Base-by-base conservation (phyloP, 73 alveolate genomes). In the Urostyla sp. region DNA sequence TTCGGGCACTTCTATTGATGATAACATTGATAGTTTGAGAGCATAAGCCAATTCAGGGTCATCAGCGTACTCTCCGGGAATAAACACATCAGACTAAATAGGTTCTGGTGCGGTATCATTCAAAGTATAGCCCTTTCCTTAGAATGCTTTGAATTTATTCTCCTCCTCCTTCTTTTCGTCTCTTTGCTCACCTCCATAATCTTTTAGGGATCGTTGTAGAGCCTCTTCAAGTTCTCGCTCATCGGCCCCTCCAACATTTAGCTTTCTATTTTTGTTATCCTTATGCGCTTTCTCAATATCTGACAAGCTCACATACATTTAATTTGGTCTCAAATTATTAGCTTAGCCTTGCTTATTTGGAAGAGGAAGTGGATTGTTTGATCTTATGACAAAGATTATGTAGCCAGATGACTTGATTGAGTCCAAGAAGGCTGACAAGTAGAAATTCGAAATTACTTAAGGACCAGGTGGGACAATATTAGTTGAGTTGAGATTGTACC, bases 401-500 rank as follows among this genome's bases (percentile, higher is more conserved):
- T 93, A 94, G 8, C 98, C 98, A 11, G 78, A 72, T 23, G 81
- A 89, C 81, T 90, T 88, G 1, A 96, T 92, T 24, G 95, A 85
- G 77, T 79, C 88, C 20, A 96, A 66, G 67, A 96, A 90, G 0
- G 98, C 98, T 50, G 92, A 76, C 43, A 96, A 66, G 74, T 96
- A 96, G 63, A 96, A 94, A 46, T 92, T 97, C 63, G 94, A 59
- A 40, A 94, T 92, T 31, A 72, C 81, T 72, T 94, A 94, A 2
- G 99, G 99, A 11, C 98, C 99, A 11, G 98, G 98, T 0, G 74
- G 84, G 20, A 72, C 24, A 74, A 73, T 89, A 66, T 96, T 92
- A 0, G 95, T 80, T 31, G 99, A 96, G 79, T 96, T 96, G 60
- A 96, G 88, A 56, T 96, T 92, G 72, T 84, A 96, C 99, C 99